These are phyloP conservation scores for Bathelium albidoporum DNA, from an alignment of 495 filamentous ascomycete species.

Conservation along the genomic window DNA sequence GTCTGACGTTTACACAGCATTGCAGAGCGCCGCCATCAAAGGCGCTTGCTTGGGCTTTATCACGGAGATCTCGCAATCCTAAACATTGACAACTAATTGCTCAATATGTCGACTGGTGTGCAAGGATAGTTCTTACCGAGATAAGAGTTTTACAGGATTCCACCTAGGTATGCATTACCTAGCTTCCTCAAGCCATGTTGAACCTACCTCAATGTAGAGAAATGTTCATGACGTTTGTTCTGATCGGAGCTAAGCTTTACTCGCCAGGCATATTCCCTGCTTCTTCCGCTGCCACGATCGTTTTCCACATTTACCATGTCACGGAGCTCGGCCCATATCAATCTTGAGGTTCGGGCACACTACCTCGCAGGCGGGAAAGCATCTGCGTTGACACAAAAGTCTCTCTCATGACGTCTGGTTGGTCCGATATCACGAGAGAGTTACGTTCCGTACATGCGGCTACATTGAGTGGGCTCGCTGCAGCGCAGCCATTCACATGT, in stretches of 20 bases:
- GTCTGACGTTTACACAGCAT: not conserved
- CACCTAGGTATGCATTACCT: not conserved
- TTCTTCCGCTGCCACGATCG: slow-evolving; percentile 1
- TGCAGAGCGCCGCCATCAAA: slow-evolving; percentile 2
- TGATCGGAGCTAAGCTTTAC: slow-evolving; percentile 3
- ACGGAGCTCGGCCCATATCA: slow-evolving; percentile 2
- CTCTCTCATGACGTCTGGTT: slow-evolving; percentile 4
- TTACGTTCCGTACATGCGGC: slow-evolving; percentile 1
- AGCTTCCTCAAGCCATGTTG: slow-evolving; percentile 2
- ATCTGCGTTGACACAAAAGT: not conserved
- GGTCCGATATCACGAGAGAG: slow-evolving; percentile 2
- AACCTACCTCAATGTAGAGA: slow-evolving; percentile 3
- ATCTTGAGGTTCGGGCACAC: slow-evolving; percentile 1
- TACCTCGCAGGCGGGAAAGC: not conserved
- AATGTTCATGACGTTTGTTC: slow-evolving; percentile 1
- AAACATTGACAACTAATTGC: not conserved
- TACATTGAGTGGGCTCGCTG: slow-evolving; percentile 1
- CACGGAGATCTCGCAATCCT: not conserved
- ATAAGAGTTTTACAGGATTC: not conserved
- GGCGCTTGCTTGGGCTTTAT: not conserved
- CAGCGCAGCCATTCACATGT: slow-evolving; percentile 1
- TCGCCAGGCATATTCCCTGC: slow-evolving; percentile 1
- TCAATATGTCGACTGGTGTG: slow-evolving; percentile 4
- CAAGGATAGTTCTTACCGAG: slow-evolving; percentile 3
- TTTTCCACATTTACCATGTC: slow-evolving; percentile 4